Evolutionary conservation across 2,329 filamentous ascomycete species (phyloP), one percentile per base, ranked within the genome.

Genomic region (Aspergillus aculeatus): DNA sequence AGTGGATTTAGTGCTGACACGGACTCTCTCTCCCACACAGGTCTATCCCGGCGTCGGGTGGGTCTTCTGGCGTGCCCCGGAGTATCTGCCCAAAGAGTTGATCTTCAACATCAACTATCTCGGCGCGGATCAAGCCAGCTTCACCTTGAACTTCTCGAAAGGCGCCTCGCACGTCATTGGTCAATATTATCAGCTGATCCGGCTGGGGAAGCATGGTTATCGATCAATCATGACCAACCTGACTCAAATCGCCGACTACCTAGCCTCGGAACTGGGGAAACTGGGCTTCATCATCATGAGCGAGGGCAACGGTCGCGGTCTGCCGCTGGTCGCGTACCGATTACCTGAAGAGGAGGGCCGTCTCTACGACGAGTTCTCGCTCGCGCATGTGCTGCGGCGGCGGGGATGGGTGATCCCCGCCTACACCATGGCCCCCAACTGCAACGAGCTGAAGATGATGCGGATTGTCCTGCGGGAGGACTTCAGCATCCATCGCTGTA

Each of bases 401-500:
- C 86, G 91, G 21, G 90, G 91, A 44, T 97, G 93, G 93, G 89
- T 96, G 23, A 90, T 97, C 0, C 93, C 93, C 0, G 93, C 93
- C 0, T 97, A 97, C 78, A 97, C 92, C 38, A 97, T 97, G 93
- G 93, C 93, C 0, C 92, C 92, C 12, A 84, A 96, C 71, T 91
- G 90, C 12, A 81, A 90, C 58, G 81, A 86, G 62, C 83, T 97
- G 70, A 96, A 96, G 83, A 89, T 97, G 84, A 86, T 97, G 80
- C 87, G 93, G 50, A 86, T 96, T 2, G 93, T 97, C 0, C 90
- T 97, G 7, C 85, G 93, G 51, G 93, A 96, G 75, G 93, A 97
- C 77, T 96, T 97, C 68, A 90, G 86, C 47, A 86, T 89, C 72
- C 86, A 83, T 64, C 84, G 92, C 44, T 96, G 92, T 71, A 91